Conservation (phyloP, 2,329 filamentous ascomycete genomes). For the Alternaria alternata region DNA sequence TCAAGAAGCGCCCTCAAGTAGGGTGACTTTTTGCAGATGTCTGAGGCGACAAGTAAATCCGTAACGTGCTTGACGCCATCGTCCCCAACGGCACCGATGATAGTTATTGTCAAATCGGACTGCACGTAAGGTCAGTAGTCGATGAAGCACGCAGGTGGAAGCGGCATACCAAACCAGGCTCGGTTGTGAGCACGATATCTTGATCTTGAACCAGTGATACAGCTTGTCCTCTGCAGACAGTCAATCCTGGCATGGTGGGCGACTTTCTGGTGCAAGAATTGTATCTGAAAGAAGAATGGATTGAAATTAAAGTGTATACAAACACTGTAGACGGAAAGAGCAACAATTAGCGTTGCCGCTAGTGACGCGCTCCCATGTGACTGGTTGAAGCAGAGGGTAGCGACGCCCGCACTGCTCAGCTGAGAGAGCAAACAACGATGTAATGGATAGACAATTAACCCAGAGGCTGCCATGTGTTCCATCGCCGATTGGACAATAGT, state of each 20-base stretch:
- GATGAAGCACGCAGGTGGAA: background rate
- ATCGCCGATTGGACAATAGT: too few species aligned
- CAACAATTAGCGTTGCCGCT: conserved; percentile 16
- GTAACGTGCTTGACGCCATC: conserved; percentile 20
- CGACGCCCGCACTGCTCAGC: background rate
- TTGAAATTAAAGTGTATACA: background rate
- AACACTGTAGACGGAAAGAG: conserved; percentile 4
- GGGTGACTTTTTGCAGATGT: conserved; percentile 12
- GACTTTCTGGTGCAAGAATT: background rate
- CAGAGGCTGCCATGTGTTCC: background rate
- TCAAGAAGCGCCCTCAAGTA: conserved; percentile 16
- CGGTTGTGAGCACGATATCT: conserved; percentile 16
- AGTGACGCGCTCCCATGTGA: background rate
- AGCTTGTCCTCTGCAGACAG: background rate
- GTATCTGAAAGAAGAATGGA: background rate
- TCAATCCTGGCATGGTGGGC: conserved; percentile 8
- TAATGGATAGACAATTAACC: background rate
- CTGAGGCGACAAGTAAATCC: conserved; percentile 14
- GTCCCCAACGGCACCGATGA: conserved; percentile 12
- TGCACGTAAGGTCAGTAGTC: background rate
- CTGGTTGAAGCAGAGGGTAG: background rate
- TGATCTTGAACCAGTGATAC: conserved; percentile 16
- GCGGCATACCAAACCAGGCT: conserved; percentile 1
- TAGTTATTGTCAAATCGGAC: conserved; percentile 18
- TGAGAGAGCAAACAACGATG: background rate